These are phyloP conservation scores for Pholiota adiposa DNA, from an alignment of 1,284 basidiomycete genomes.

Conservation along the genomic window DNA sequence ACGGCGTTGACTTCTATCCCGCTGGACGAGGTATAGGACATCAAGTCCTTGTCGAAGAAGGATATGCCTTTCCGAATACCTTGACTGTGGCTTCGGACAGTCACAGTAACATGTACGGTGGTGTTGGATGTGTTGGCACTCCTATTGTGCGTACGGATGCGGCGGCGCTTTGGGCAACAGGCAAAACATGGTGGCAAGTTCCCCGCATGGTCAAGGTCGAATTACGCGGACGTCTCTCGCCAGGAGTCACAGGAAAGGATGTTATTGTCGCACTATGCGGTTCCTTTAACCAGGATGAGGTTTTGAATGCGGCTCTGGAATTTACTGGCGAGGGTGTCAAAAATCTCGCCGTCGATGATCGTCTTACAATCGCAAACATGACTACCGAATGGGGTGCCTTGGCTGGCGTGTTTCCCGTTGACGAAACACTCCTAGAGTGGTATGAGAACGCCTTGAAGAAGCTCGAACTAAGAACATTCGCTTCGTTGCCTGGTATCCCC, in stretches of 20 bases:
- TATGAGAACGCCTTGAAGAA: slow-evolving; percentile 83
- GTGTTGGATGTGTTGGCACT: slow-evolving; percentile 96
- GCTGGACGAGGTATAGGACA: slow-evolving; percentile 99
- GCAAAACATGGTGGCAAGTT: slow-evolving; percentile 99
- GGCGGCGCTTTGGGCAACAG: slow-evolving; percentile 97
- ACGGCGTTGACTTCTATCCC: slow-evolving; percentile 95
- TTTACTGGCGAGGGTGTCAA: slow-evolving; percentile 94
- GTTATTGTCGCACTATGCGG: slow-evolving; percentile 98
- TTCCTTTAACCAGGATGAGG: slow-evolving; percentile 96
- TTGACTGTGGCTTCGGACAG: slow-evolving; percentile 96
- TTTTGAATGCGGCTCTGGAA: slow-evolving; percentile 97
- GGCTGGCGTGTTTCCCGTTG: slow-evolving; percentile 94
- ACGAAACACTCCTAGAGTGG: slow-evolving; percentile 84
- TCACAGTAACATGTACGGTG: slow-evolving; percentile 99
- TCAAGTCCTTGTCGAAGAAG: slow-evolving; percentile 94
- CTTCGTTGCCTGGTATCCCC: slow-evolving; percentile 61
- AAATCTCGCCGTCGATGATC: slow-evolving; percentile 86
- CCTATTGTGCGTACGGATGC: slow-evolving; percentile 95
- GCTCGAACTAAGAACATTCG: slow-evolving; percentile 82
- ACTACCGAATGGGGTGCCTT: slow-evolving; percentile 99
- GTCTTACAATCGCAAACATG: slow-evolving; percentile 97
- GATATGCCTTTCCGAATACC: slow-evolving; percentile 93
- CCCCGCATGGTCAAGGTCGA: slow-evolving; percentile 97
- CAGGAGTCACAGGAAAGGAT: slow-evolving; percentile 97
- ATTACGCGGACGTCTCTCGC: slow-evolving; percentile 79